Evolutionary conservation across 805 yeast genomes (phyloP).

Genomic region (Zygosaccharomyces bailii): DNA sequence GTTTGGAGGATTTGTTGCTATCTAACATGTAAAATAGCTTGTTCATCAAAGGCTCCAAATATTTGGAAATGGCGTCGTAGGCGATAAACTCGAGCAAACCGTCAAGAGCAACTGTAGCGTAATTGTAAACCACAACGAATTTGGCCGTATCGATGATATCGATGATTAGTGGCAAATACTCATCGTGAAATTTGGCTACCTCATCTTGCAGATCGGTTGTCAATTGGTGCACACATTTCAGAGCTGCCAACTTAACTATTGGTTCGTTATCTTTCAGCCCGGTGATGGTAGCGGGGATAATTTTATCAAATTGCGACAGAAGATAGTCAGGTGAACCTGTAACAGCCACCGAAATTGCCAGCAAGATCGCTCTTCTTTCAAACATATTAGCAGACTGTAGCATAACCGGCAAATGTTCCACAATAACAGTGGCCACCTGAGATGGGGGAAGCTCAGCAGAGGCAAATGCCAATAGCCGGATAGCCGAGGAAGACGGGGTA

Average conservation of each 20-base stretch:
- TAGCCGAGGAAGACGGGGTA: slow-evolving; percentile 70
- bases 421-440: slow-evolving; percentile 79
- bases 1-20: slow-evolving; percentile 64
- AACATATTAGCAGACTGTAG: slow-evolving; percentile 61
- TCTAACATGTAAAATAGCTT: slow-evolving; percentile 81
- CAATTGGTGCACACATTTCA: slow-evolving; percentile 72
- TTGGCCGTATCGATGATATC: slow-evolving; percentile 82
- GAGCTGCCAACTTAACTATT: slow-evolving; percentile 79
- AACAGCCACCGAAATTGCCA: slow-evolving; percentile 77
- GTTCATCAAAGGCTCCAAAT: slow-evolving; percentile 86
- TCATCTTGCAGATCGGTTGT: slow-evolving; percentile 81
- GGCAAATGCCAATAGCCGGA: slow-evolving; percentile 73
- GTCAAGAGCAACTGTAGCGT: slow-evolving; percentile 88
- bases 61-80: slow-evolving; percentile 75
- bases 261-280: slow-evolving; percentile 77
- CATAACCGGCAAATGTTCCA: slow-evolving; percentile 58
- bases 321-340: slow-evolving; percentile 94
- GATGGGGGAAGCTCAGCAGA: slow-evolving; percentile 87
- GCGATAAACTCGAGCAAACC: slow-evolving; percentile 89
- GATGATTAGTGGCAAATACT: slow-evolving; percentile 81
- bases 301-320: slow-evolving; percentile 66
- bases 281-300: slow-evolving; percentile 66
- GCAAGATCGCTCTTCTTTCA: slow-evolving; percentile 83
- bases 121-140: slow-evolving; percentile 77
- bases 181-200: slow-evolving; percentile 79